Percentiles rank a stretch among this genome's conserved stretches.
phyloP scores from a whole-genome alignment of 176 grass and related monocot species.

The Elymus sibiricus region DNA sequence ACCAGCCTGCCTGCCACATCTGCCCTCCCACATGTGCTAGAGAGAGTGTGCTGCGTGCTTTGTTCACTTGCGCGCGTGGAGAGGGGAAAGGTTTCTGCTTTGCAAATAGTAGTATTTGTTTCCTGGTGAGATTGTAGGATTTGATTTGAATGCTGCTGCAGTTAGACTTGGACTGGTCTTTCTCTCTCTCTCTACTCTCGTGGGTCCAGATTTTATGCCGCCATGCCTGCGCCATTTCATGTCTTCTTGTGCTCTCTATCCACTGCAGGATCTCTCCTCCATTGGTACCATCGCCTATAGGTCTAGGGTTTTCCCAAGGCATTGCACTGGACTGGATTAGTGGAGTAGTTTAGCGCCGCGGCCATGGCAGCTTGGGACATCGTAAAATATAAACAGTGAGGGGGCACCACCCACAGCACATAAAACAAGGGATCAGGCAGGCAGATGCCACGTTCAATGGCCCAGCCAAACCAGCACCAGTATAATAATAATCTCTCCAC shows the following conservation, averaged over 20 bases:
- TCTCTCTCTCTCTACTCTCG: not conserved
- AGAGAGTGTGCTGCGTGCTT: constrained; percentile 13
- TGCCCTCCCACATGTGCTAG: constrained; percentile 26
- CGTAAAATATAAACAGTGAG: constrained; percentile 53
- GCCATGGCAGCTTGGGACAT: constrained; percentile 30
- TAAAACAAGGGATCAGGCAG: constrained; percentile 51
- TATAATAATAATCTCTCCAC: not conserved
- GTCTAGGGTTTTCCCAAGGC: constrained; percentile 27
- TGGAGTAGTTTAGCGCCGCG: constrained; percentile 7
- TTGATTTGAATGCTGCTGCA: constrained; percentile 55
- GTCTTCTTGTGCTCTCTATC: constrained; percentile 52
- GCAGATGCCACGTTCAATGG: constrained; percentile 39
- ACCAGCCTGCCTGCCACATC: constrained; percentile 48
- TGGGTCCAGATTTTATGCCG: constrained; percentile 14
- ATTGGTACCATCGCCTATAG: not conserved
- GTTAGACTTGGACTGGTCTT: constrained; percentile 51
- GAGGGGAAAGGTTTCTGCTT: not conserved
- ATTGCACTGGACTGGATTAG: not conserved
- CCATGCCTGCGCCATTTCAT: constrained; percentile 43
- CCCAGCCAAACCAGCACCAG: not conserved
- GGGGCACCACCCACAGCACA: constrained; percentile 41
- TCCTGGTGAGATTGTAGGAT: not conserved
- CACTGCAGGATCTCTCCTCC: constrained; percentile 21
- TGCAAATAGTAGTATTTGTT: not conserved
- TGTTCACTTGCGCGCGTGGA: not conserved